phyloP scores from a whole-genome alignment of 495 filamentous ascomycete species.

The Pyrenopolyporus hunteri region DNA sequence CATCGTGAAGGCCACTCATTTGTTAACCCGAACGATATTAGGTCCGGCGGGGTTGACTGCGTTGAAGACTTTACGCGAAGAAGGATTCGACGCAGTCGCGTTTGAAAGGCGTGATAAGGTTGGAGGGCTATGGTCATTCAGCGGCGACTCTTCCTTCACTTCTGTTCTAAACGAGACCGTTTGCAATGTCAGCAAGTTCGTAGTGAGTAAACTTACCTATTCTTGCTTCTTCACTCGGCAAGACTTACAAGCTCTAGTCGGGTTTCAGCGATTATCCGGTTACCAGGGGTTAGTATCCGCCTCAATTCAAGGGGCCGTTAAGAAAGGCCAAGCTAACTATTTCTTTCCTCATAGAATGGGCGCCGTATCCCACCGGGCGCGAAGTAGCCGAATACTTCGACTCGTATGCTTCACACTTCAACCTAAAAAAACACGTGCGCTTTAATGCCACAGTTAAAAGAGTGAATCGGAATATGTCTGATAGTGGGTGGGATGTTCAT shows the following conservation, averaged over 20 bases:
- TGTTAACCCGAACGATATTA: conserved; percentile 5
- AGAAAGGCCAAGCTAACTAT: not conserved
- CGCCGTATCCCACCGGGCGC: conserved; percentile 10
- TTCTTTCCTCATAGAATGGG: conserved; percentile 2
- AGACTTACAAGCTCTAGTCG: conserved; percentile 4
- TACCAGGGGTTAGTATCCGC: conserved; percentile 6
- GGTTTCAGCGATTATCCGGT: conserved; percentile 28
- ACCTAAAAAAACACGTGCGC: conserved; percentile 7
- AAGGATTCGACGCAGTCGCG: conserved; percentile 25
- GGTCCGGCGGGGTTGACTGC: conserved; percentile 27
- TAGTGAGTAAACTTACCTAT: conserved; percentile 2
- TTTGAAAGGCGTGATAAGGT: conserved; percentile 33
- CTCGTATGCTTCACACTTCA: conserved; percentile 21
- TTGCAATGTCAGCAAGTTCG: conserved; percentile 29
- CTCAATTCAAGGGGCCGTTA: too few species aligned
- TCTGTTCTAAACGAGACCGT: conserved; percentile 21
- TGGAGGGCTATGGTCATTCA: conserved; percentile 34
- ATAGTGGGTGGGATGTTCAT: conserved; percentile 16
- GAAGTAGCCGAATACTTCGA: conserved; percentile 19
- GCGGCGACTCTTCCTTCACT: conserved; percentile 5
- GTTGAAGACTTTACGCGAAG: conserved; percentile 29
- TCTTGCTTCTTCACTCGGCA: not conserved
- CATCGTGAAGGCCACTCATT: not conserved
- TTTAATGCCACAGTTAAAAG: conserved; percentile 17
- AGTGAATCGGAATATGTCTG: conserved; percentile 13